Conservation (phyloP, 768 basidiomycete species). For the Phaeolepiota aurea region DNA sequence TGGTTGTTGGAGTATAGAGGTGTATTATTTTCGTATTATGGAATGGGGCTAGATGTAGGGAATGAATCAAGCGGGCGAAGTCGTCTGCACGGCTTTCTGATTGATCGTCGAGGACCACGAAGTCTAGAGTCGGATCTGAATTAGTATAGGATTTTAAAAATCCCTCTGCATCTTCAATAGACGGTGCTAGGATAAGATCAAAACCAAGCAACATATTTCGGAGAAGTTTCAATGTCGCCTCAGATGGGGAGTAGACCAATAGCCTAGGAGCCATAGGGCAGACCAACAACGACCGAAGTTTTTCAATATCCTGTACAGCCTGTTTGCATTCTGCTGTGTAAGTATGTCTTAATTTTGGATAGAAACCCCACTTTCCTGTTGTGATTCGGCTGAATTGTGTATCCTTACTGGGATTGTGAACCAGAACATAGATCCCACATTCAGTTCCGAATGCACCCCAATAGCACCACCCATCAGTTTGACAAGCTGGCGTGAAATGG, state of each 20-base stretch:
- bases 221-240: conserved; percentile 48
- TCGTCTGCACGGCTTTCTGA: conserved; percentile 50
- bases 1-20: conserved; percentile 64
- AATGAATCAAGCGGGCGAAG: conserved; percentile 40
- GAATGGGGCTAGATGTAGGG: conserved; percentile 26
- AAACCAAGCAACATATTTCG: conserved; percentile 51
- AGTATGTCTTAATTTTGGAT: neutral
- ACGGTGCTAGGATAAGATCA: conserved; percentile 30
- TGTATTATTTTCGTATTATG: conserved; percentile 59
- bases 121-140: conserved; percentile 38
- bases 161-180: conserved; percentile 36
- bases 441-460: conserved; percentile 57
- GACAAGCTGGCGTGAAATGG: conserved; percentile 67
- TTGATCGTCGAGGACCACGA: conserved; percentile 62
- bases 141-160: conserved; percentile 25
- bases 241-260: conserved; percentile 51
- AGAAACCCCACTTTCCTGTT: conserved; percentile 29
- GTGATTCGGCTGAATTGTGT: conserved; percentile 45
- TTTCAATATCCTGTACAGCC: conserved; percentile 42
- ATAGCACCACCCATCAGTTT: conserved; percentile 73
- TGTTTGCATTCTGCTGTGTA: conserved; percentile 27
- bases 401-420: conserved; percentile 64
- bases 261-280: conserved; percentile 37
- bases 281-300: conserved; percentile 37
- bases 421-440: conserved; percentile 63